Evolutionary conservation across 805 yeast species (phyloP).

Genomic region (Candida yuanshanica): DNA sequence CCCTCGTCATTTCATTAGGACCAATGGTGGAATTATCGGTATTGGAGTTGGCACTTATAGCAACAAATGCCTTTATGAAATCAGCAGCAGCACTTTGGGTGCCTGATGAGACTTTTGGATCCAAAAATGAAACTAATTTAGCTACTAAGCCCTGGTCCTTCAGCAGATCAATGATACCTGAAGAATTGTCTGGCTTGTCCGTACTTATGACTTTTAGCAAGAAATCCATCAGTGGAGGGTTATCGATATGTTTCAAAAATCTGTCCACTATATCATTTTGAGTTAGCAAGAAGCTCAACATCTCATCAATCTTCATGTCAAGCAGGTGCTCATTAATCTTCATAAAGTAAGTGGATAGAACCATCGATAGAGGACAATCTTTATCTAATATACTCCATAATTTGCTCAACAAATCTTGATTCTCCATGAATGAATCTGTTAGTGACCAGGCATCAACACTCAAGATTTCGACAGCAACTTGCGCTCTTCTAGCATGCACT

Average conservation of each 20-base stretch:
- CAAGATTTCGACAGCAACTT: conserved; percentile 81
- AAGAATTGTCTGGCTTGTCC: conserved; percentile 84
- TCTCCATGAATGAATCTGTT: conserved; percentile 84
- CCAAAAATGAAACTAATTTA: conserved; percentile 62
- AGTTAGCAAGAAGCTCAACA: conserved; percentile 61
- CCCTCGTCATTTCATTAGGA: conserved; percentile 90
- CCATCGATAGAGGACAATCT: conserved; percentile 61
- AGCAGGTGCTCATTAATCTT: conserved; percentile 85
- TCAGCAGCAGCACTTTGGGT: conserved; percentile 94
- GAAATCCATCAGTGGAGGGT: conserved; percentile 93
- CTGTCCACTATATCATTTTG: conserved; percentile 71
- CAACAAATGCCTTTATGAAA: conserved; percentile 86
- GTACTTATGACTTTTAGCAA: conserved; percentile 84
- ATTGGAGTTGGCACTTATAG: conserved; percentile 89
- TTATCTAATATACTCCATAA: conserved; percentile 79
- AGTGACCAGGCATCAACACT: conserved; percentile 93
- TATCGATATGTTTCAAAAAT: conserved; percentile 80
- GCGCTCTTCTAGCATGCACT: conserved; percentile 41
- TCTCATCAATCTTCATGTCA: conserved; percentile 82
- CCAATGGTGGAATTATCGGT: conserved; percentile 90
- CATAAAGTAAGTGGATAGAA: conserved; percentile 82
- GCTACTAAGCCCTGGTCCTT: conserved; percentile 71
- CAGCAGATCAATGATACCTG: conserved; percentile 76
- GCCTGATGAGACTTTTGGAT: conserved; percentile 60
- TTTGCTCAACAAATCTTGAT: conserved; percentile 53